phyloP scores from a whole-genome alignment of 140 eudicot species.

The Stevia rebaudiana region DNA sequence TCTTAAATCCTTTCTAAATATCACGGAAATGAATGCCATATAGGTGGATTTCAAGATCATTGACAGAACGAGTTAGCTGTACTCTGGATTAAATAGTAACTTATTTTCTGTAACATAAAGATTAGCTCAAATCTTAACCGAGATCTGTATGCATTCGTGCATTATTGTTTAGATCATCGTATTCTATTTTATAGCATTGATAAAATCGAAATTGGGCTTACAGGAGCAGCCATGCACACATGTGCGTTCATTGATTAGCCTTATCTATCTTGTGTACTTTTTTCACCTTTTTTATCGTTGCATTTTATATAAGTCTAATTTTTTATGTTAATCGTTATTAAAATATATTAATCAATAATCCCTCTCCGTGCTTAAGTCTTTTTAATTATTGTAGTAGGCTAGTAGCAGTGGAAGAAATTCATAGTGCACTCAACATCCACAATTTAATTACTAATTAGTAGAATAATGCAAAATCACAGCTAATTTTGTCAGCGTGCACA shows the following conservation, averaged over 20 bases:
- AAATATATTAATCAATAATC: slow-evolving; percentile 5
- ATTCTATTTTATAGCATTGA: slow-evolving; percentile 1
- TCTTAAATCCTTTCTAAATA: background rate
- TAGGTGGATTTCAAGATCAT: background rate
- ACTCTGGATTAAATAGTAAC: slow-evolving; percentile 7
- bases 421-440: background rate
- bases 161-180: slow-evolving; percentile 19
- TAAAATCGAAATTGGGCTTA: slow-evolving; percentile 19
- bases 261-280: slow-evolving; percentile 16
- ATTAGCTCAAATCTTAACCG: slow-evolving; percentile 8
- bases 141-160: slow-evolving; percentile 28
- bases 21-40: background rate
- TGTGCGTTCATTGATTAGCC: slow-evolving; percentile 29
- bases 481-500: background rate
- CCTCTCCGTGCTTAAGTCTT: background rate
- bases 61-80: slow-evolving; percentile 18
- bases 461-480: too few relatives aligned
- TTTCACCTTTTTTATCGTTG: slow-evolving; percentile 3
- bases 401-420: background rate
- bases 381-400: background rate
- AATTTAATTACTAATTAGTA: too few relatives aligned
- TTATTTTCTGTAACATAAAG: slow-evolving; percentile 11
- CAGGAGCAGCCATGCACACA: slow-evolving; percentile 26
- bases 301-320: background rate
- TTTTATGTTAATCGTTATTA: background rate